Base-by-base conservation (phyloP, 176 grass and related monocot genomes). In the Calamus simplicifolius region DNA sequence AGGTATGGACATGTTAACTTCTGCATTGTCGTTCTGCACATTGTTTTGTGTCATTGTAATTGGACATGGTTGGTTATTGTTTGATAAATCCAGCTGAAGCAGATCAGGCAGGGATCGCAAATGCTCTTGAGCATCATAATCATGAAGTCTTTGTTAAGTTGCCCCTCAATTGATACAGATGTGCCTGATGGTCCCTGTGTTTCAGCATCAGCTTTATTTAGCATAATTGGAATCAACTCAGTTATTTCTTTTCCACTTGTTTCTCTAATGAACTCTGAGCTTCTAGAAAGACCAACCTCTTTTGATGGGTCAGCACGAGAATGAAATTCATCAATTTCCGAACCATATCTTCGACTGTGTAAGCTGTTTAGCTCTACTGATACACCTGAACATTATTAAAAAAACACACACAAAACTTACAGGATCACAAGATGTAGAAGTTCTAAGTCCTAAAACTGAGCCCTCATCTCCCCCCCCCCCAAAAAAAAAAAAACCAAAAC, bases 361-460 rank as follows among this genome's bases (percentile, higher is more conserved):
- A 86, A 60, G 28, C 65, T 50, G 60, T 80, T 89, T 50, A 98
- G 54, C 64, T 89, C 78, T 52, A 76, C 77, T 62, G 76, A 85
- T 59, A 78, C 59, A 72, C 88, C 94, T 98, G 63, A 30, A 74
- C 35, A 35, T 8, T 17, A 15, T 70, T 29, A 81, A 21, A 29
- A 5, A 1, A 7, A 27, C 6, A 6, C 7, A 43, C 35, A 43
- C 12, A 43, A 38, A 43, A 57, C 3, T 18, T 55, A 58, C 28
- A 50, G 18, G 26, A 8, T 16, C 38, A 16, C 35, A 59, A 5
- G 7, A 61, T 30, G 54, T 51, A 31, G 50, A 19, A 48, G 35
- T 51, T 27, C 59, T 14, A 71, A 54, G 72, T 43, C 29, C 29
- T 19, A 69, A 4, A 15, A 18, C 3, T 23, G 29, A 56, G 43